Conservation (phyloP, 2,329 filamentous ascomycete species). For the Ceratocystis alfenasii region DNA sequence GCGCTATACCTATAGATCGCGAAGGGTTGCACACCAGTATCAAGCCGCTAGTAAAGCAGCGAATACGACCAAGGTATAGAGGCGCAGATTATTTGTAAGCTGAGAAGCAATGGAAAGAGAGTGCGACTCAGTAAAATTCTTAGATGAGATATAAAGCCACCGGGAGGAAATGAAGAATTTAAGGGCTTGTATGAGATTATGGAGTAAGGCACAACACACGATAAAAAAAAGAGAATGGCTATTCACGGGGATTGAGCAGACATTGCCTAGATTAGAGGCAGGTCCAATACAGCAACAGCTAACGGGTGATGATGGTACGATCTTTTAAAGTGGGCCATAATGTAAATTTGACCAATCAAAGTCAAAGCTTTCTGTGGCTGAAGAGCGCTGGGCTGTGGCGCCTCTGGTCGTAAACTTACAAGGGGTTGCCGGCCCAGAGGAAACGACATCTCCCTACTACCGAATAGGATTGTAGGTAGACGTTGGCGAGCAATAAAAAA, state of each 20-base stretch:
- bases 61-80: too few relatives aligned
- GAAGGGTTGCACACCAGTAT: too few relatives aligned
- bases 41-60: too few relatives aligned
- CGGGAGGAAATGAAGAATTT: background rate
- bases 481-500: background rate
- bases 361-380: background rate
- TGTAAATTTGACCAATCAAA: background rate
- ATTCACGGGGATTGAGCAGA: background rate
- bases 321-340: background rate
- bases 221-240: background rate
- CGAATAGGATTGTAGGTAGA: background rate
- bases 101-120: too few relatives aligned
- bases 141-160: background rate
- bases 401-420: background rate
- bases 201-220: background rate
- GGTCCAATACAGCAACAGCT: slow-evolving; percentile 1
- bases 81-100: too few relatives aligned
- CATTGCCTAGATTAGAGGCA: background rate
- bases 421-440: background rate
- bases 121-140: too few relatives aligned
- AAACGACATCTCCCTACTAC: slow-evolving; percentile 1
- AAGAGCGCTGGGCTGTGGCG: background rate
- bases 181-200: background rate
- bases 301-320: slow-evolving; percentile 12
- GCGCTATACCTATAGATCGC: too few relatives aligned